phyloP scores from a whole-genome alignment of 169 alveolate species.

The Perkinsus chesapeaki region DNA sequence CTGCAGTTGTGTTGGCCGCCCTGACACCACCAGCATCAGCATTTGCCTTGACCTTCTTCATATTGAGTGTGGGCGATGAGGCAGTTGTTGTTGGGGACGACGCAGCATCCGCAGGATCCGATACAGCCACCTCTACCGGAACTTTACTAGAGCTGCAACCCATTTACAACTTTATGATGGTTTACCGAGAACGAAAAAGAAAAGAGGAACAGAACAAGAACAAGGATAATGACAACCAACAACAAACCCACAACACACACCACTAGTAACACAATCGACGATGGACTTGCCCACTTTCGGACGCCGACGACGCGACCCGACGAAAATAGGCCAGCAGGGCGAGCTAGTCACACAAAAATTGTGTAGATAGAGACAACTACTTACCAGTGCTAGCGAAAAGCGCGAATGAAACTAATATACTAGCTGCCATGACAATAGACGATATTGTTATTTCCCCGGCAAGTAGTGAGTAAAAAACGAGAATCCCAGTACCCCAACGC shows the following conservation, averaged over 20 bases:
- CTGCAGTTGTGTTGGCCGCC: too few species aligned
- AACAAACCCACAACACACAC: neutral
- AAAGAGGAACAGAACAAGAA: neutral
- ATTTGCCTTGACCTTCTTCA: neutral
- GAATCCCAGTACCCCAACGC: too few species aligned
- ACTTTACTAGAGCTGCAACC: neutral
- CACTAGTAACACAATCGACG: neutral
- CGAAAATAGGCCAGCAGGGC: neutral
- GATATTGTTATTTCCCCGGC: too few species aligned
- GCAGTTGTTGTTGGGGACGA: neutral
- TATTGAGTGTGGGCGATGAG: neutral
- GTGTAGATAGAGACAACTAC: neutral
- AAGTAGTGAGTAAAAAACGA: too few species aligned
- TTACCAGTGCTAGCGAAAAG: neutral
- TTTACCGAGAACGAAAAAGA: neutral
- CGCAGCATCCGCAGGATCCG: conserved; percentile 1
- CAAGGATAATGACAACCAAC: neutral
- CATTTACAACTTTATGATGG: neutral
- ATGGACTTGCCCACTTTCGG: neutral
- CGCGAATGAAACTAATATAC: too few species aligned
- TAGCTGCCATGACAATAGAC: too few species aligned
- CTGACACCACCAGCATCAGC: neutral
- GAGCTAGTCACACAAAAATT: neutral
- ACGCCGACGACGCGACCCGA: neutral
- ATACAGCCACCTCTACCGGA: neutral